Conservation (phyloP, 1,284 basidiomycete genomes). For the Naganishia albida region DNA sequence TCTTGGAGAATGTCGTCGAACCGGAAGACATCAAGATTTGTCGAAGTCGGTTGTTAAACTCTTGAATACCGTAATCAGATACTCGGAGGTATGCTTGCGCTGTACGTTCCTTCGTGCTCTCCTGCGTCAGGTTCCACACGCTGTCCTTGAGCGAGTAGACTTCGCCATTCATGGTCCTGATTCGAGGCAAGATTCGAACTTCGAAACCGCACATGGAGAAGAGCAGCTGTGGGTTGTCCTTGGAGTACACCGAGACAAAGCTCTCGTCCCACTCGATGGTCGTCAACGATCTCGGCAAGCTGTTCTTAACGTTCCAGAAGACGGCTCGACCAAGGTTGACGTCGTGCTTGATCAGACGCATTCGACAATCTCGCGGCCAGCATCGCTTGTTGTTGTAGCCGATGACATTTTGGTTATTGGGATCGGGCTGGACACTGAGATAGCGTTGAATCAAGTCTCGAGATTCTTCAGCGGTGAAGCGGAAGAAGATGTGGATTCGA, state of each 20-base stretch:
- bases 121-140: conserved; percentile 95
- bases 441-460: conserved; percentile 97
- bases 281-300: conserved; percentile 89
- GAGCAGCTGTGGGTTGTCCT: conserved; percentile 94
- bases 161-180: conserved; percentile 89
- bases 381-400: conserved; percentile 99
- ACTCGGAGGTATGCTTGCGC: conserved; percentile 97
- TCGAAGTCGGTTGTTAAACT: conserved; percentile 93
- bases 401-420: conserved; percentile 97
- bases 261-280: conserved; percentile 99
- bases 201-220: conserved; percentile 99
- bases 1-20: conserved; percentile 98
- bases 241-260: conserved; percentile 93
- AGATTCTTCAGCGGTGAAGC: conserved; percentile 97
- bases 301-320: conserved; percentile 99
- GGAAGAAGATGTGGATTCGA: conserved; percentile 89
- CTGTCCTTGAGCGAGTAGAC: conserved; percentile 95
- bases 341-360: conserved; percentile 99
- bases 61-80: conserved; percentile 93
- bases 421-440: conserved; percentile 93
- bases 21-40: conserved; percentile 99
- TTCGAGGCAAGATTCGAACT: conserved; percentile 84
- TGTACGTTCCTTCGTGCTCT: conserved; percentile 94
- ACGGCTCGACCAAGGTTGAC: conserved; percentile 97
- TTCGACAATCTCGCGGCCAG: conserved; percentile 98